Conservation (phyloP, 2,329 filamentous ascomycete genomes). For the Alternaria brassicae region DNA sequence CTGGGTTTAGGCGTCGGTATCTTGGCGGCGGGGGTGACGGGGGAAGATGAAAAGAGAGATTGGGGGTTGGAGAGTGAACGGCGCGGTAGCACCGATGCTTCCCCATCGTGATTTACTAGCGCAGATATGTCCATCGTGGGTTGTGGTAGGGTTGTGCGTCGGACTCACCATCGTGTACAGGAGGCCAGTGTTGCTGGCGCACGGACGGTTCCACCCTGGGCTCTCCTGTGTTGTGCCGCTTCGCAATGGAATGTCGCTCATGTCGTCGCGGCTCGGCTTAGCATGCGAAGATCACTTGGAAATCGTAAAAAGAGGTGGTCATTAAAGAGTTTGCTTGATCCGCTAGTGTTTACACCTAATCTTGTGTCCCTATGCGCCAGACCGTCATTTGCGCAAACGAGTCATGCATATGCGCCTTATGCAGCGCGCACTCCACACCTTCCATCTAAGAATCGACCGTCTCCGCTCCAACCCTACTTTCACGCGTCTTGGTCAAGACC, state of each 20-base stretch:
- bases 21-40: conserved; percentile 37
- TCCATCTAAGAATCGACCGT: conserved; percentile 21
- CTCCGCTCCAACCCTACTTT: conserved; percentile 14
- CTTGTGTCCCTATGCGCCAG: conserved; percentile 28
- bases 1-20: conserved; percentile 35
- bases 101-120: conserved; percentile 45
- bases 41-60: conserved; percentile 37
- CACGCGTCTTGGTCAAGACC: conserved; percentile 58
- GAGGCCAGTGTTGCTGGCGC: conserved; percentile 17
- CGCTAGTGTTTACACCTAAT: conserved; percentile 35
- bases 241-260: neutral
- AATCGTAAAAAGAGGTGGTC: conserved; percentile 2
- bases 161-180: conserved; percentile 19
- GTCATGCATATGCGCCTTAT: conserved; percentile 30
- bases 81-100: conserved; percentile 41
- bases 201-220: conserved; percentile 8
- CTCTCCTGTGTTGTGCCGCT: conserved; percentile 1
- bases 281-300: neutral
- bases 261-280: neutral
- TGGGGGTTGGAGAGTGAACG: conserved; percentile 41
- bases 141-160: conserved; percentile 27
- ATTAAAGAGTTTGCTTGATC: conserved; percentile 25
- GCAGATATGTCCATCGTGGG: conserved; percentile 47
- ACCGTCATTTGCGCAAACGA: conserved; percentile 33
- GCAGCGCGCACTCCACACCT: conserved; percentile 25